A percentile compares a stretch with the other conserved stretches of the same genome.
Evolutionary conservation across 352 stramenopile genomes (phyloP).

Genomic region (Chrysophaeum taylorii): DNA sequence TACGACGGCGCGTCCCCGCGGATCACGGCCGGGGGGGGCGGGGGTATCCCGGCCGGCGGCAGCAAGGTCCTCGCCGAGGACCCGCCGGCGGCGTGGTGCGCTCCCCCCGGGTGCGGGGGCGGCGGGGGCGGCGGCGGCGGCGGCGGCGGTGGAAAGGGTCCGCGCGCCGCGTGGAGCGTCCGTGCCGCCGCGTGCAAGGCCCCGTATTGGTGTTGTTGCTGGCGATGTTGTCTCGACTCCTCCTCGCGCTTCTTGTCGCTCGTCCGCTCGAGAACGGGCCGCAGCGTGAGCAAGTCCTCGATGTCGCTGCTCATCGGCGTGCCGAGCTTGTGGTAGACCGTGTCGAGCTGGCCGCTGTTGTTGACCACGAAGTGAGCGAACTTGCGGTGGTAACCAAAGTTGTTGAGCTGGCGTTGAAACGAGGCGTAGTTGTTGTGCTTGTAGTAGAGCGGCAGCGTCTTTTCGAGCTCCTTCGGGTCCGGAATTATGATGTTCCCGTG

Average conservation of each 20-base stretch:
- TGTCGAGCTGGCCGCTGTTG: not conserved
- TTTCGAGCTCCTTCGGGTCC: conserved; percentile 2
- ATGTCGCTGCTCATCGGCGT: not conserved
- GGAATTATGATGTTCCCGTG: not conserved
- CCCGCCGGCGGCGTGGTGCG: too few relatives aligned
- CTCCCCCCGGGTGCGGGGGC: too few relatives aligned
- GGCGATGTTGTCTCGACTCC: not conserved
- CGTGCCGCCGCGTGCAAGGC: too few relatives aligned
- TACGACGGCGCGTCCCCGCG: too few relatives aligned
- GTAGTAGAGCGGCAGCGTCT: conserved; percentile 47
- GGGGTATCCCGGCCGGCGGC: too few relatives aligned
- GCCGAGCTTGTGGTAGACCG: conserved; percentile 4
- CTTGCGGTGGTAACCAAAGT: conserved; percentile 45
- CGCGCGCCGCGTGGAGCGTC: too few relatives aligned
- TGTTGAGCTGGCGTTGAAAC: conserved; percentile 34
- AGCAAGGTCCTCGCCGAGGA: too few relatives aligned
- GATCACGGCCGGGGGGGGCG: too few relatives aligned
- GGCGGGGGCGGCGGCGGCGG: too few relatives aligned
- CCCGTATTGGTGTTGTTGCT: too few relatives aligned
- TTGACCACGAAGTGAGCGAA: not conserved
- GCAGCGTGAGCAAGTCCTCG: conserved; percentile 5
- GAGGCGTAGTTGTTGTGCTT: conserved; percentile 27
- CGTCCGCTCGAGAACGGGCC: not conserved
- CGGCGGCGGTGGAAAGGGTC: too few relatives aligned
- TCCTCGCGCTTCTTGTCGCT: conserved; percentile 7